Evolutionary conservation across 352 stramenopile genomes (phyloP).

Genomic region (Phytophthora kernoviae): DNA sequence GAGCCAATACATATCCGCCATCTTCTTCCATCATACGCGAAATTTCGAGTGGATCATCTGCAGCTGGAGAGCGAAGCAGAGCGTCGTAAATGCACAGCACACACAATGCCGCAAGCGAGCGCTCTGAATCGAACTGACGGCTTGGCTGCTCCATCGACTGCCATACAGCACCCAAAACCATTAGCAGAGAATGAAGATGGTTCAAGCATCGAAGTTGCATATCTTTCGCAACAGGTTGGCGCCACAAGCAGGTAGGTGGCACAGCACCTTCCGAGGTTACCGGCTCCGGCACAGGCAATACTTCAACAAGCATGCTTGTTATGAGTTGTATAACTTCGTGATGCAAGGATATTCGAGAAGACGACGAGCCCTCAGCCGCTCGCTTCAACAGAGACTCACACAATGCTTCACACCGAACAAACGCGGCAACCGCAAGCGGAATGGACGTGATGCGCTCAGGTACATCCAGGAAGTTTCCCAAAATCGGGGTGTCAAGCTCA

Average conservation of each 20-base stretch:
- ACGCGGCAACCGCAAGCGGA: constrained; percentile 72
- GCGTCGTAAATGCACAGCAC: constrained; percentile 83
- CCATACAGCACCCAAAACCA: constrained; percentile 86
- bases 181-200: constrained; percentile 74
- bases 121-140: constrained; percentile 88
- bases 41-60: constrained; percentile 77
- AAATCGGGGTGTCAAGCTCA: constrained; percentile 60
- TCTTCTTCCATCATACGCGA: constrained; percentile 84
- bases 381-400: constrained; percentile 82
- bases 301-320: constrained; percentile 80
- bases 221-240: constrained; percentile 69
- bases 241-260: constrained; percentile 66
- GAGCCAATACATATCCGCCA: constrained; percentile 78
- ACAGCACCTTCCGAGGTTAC: constrained; percentile 22
- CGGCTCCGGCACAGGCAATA: constrained; percentile 73
- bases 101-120: constrained; percentile 79
- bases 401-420: constrained; percentile 78
- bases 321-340: constrained; percentile 90
- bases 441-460: constrained; percentile 81
- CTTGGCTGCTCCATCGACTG: constrained; percentile 89
- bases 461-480: constrained; percentile 87
- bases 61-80: constrained; percentile 76
- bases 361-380: constrained; percentile 87
- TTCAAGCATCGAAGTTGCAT: constrained; percentile 84
- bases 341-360: constrained; percentile 88